These are phyloP conservation scores for Chionographis japonica DNA, from an alignment of 106 monocot genomes.

Conservation along the genomic window DNA sequence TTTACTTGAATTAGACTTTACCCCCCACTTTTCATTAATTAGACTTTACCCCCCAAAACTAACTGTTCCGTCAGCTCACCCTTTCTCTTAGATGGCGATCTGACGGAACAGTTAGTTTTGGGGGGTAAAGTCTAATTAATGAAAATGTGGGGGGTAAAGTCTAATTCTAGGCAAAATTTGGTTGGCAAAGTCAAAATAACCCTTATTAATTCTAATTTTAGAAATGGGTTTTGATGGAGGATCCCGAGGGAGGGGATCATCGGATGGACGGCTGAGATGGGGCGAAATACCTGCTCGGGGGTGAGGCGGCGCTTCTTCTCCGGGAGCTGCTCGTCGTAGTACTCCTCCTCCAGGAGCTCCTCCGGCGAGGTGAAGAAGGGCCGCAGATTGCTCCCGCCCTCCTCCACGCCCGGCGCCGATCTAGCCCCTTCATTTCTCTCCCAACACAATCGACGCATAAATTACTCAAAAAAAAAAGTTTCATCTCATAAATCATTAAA, in stretches of 20 bases:
- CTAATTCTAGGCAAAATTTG: neutral
- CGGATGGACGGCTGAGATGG: neutral
- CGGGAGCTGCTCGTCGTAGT: slow-evolving; percentile 86
- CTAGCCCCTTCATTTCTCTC: slow-evolving; percentile 30
- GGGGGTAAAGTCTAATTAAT: no score
- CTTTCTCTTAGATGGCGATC: no score
- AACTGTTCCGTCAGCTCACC: no score
- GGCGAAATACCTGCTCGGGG: slow-evolving; percentile 58
- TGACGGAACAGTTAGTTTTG: no score
- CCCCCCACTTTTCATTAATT: no score
- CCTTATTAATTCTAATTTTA: no score
- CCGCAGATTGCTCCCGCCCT: slow-evolving; percentile 28
- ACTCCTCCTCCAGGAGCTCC: slow-evolving; percentile 71
- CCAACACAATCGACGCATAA: neutral
- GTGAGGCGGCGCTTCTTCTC: slow-evolving; percentile 97
- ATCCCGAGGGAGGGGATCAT: no score
- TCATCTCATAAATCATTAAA: neutral
- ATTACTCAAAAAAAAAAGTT: neutral
- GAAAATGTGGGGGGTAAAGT: no score
- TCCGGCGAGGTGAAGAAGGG: slow-evolving; percentile 66
- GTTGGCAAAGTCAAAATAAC: no score
- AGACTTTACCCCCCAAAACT: neutral
- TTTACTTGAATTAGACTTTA: no score
- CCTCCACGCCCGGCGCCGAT: slow-evolving; percentile 36
- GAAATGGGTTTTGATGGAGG: no score